Percentiles rank a stretch among this genome's conserved stretches.
Conservation (phyloP, 371 early-diverging fungal species). For the Lichtheimia corymbifera region DNA sequence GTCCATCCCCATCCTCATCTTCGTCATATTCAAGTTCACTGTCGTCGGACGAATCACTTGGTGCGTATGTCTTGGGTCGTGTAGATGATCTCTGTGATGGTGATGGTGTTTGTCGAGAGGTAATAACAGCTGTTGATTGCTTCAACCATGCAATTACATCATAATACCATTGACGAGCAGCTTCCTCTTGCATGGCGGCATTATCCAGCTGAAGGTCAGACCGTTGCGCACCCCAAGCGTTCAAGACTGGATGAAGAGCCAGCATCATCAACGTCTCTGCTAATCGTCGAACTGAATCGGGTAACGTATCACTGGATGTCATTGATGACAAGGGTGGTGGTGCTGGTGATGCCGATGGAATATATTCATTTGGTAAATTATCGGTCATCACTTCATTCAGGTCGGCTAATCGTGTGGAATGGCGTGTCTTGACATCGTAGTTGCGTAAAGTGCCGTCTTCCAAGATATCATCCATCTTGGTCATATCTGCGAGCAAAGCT, state of each 20-base stretch:
- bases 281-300: slow-evolving; percentile 25
- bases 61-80: slow-evolving; percentile 1
- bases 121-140: neutral
- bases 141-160: slow-evolving; percentile 32
- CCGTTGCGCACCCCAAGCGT: slow-evolving; percentile 22
- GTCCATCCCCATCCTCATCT: slow-evolving; percentile 10
- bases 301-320: slow-evolving; percentile 7
- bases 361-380: neutral
- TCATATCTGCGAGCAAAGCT: slow-evolving; percentile 19
- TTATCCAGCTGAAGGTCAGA: neutral
- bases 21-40: neutral
- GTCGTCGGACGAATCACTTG: neutral
- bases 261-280: slow-evolving; percentile 25
- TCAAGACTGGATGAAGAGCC: slow-evolving; percentile 33
- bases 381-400: neutral
- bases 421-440: slow-evolving; percentile 4
- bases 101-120: neutral
- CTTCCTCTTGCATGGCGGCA: slow-evolving; percentile 23
- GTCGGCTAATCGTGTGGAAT: slow-evolving; percentile 6
- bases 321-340: neutral
- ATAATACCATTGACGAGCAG: slow-evolving; percentile 22
- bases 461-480: slow-evolving; percentile 16
- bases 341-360: neutral
- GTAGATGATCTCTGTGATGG: neutral
- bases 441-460: slow-evolving; percentile 6